These are phyloP conservation scores for Whalleya microplaca DNA, from an alignment of 2,329 filamentous ascomycete species.

Conservation along the genomic window DNA sequence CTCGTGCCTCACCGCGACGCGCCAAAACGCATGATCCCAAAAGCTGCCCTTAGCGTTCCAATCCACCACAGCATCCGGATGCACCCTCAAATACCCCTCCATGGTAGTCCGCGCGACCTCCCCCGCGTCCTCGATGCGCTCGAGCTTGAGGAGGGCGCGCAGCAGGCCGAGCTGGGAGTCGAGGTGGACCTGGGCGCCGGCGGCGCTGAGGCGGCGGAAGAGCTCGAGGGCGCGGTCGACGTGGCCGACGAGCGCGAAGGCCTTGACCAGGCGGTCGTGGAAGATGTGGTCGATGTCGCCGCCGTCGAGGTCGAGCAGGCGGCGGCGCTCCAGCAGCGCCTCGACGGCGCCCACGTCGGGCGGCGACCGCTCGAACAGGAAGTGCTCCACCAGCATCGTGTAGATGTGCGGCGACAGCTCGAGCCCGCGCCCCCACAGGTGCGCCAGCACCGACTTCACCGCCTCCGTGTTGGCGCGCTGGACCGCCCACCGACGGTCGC, in stretches of 20 bases:
- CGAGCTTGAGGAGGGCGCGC: conserved; percentile 27
- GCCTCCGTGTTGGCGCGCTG: conserved; percentile 50
- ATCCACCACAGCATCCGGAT: conserved; percentile 9
- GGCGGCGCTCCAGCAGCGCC: conserved; percentile 57
- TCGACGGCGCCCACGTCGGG: conserved; percentile 65
- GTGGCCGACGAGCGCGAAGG: conserved; percentile 62
- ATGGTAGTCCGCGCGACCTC: conserved; percentile 29
- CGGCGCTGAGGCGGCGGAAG: conserved; percentile 49
- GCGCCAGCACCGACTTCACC: conserved; percentile 62
- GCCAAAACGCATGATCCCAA: conserved; percentile 37
- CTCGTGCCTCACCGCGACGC: conserved; percentile 11
- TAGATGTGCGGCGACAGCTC: conserved; percentile 68
- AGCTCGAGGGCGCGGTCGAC: conserved; percentile 52
- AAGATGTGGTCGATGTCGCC: conserved; percentile 53
- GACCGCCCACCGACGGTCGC: too few species aligned
- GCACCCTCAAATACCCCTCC: conserved; percentile 20
- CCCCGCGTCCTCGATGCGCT: conserved; percentile 24
- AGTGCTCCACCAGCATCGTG: conserved; percentile 72
- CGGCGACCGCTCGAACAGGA: conserved; percentile 58
- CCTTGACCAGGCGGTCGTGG: conserved; percentile 55
- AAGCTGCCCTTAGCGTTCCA: conserved; percentile 11
- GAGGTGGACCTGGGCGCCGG: conserved; percentile 47
- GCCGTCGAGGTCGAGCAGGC: conserved; percentile 32
- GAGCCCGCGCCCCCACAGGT: conserved; percentile 61
- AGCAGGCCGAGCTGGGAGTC: conserved; percentile 50